phyloP scores from a whole-genome alignment of 1,284 basidiomycete species.

The Pascua sp. region DNA sequence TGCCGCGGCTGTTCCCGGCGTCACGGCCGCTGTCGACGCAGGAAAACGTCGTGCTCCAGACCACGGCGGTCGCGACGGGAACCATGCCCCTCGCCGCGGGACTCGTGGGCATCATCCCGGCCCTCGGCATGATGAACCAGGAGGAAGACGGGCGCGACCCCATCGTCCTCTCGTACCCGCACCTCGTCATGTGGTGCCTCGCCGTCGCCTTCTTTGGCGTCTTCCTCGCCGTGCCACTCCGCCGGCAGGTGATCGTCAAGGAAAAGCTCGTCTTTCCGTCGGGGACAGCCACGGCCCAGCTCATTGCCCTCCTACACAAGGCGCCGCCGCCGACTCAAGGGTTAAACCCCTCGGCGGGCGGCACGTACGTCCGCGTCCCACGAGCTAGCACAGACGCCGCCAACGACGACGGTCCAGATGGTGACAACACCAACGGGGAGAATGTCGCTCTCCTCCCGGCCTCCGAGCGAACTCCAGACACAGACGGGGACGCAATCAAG shows the following conservation, averaged over 20 bases:
- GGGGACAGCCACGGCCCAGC: conserved; percentile 93
- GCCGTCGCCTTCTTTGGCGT: conserved; percentile 88
- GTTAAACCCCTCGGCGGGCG: conserved; percentile 7
- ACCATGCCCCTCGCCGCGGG: conserved; percentile 88
- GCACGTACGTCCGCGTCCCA: conserved; percentile 32
- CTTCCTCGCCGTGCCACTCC: conserved; percentile 86
- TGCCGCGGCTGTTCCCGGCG: conserved; percentile 53
- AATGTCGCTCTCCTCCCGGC: background rate
- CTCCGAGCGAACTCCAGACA: background rate
- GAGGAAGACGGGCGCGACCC: conserved; percentile 72
- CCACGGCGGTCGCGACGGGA: conserved; percentile 84
- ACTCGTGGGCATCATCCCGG: conserved; percentile 91
- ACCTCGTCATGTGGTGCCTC: conserved; percentile 67
- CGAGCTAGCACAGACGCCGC: background rate
- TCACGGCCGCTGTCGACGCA: conserved; percentile 65
- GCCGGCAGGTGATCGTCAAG: conserved; percentile 93
- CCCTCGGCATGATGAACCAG: conserved; percentile 71
- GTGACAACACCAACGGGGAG: conserved; percentile 29
- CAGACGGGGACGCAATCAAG: conserved; percentile 50
- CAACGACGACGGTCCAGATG: conserved; percentile 19
- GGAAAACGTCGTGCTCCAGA: conserved; percentile 90
- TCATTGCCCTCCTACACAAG: conserved; percentile 84
- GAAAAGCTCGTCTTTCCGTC: conserved; percentile 91
- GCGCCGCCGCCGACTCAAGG: conserved; percentile 31
- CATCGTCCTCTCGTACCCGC: conserved; percentile 66